phyloP scores from a whole-genome alignment of 345 rosid genomes.

The Euphorbia pulcherrima region DNA sequence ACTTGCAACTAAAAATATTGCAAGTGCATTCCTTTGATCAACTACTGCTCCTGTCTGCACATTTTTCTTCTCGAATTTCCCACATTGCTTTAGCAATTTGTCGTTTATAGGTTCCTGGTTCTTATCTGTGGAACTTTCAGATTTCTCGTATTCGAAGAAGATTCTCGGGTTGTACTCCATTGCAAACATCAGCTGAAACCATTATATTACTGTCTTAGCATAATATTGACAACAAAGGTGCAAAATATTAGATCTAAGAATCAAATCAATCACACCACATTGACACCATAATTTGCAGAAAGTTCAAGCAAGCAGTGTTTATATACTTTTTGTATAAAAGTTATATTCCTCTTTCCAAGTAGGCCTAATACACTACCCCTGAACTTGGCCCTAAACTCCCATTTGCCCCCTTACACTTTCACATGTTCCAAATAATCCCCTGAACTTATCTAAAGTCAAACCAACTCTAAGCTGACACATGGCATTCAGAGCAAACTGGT shows the following conservation, averaged over 20 bases:
- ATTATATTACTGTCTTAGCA: constrained; percentile 28
- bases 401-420: too few species aligned
- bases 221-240: constrained; percentile 6
- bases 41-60: constrained; percentile 40
- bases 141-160: constrained; percentile 55
- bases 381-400: too few species aligned
- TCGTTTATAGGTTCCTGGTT: constrained; percentile 28
- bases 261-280: neutral
- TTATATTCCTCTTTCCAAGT: neutral
- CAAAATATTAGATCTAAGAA: constrained; percentile 15
- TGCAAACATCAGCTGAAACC: constrained; percentile 89
- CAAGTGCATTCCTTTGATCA: constrained; percentile 53
- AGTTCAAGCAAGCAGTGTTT: neutral
- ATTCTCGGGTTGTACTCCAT: constrained; percentile 93
- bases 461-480: too few species aligned
- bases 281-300: constrained; percentile 11
- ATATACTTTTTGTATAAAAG: neutral
- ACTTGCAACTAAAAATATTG: constrained; percentile 82
- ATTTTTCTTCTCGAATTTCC: constrained; percentile 72
- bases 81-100: constrained; percentile 65
- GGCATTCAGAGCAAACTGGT: too few species aligned
- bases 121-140: constrained; percentile 21
- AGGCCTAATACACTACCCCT: too few species aligned
- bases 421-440: too few species aligned
- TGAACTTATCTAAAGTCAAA: too few species aligned